Base-by-base conservation (phyloP, 495 filamentous ascomycete species). In the Penicillium angulare region DNA sequence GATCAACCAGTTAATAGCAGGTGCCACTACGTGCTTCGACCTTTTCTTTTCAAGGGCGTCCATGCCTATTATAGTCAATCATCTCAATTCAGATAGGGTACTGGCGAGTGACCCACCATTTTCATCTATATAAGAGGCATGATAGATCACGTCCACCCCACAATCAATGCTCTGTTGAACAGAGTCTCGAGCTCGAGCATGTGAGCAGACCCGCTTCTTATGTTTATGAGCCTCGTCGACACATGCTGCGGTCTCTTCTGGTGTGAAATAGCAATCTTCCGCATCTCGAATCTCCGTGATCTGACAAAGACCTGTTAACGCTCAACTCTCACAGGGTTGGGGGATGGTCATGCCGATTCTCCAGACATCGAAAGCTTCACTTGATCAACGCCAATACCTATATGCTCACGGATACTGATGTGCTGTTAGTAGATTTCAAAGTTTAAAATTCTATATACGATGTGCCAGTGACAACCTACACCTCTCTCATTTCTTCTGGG, bases 281-380 rank as follows among this genome's bases (percentile, higher is more conserved):
- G 75, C 72, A 33, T 63, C 54, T 23, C 74, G 64, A 9, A 46
- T 72, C 39, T 80, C 74, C 9, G 50, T 55, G 22, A 66, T 64
- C 51, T 55, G 36, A 18, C 49, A 62, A 8, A 31, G 13, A 6
- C 43, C 18, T 32, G 38, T 58, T 10, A 20, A 16, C 1, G 4
- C 10, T n/a, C n/a, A n/a, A n/a, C n/a, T n/a, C n/a, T n/a, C n/a
- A n/a, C n/a, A n/a, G n/a, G n/a, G n/a, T n/a, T n/a, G n/a, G n/a
- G n/a, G n/a, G n/a, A n/a, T n/a, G n/a, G 33, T 2, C 26, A 15
- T 29, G 74, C 62, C 43, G 72, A 63, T 55, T 79, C 76, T 6
- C 78, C 78, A 5, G 74, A 75, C 74, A 81, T 79, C 22, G 64
- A 69, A 23, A 81, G 63, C 53, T 81, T 81, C 49, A 81, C 66